Base-by-base conservation (phyloP, 345 rosid species). In the Nasturtium officinale region DNA sequence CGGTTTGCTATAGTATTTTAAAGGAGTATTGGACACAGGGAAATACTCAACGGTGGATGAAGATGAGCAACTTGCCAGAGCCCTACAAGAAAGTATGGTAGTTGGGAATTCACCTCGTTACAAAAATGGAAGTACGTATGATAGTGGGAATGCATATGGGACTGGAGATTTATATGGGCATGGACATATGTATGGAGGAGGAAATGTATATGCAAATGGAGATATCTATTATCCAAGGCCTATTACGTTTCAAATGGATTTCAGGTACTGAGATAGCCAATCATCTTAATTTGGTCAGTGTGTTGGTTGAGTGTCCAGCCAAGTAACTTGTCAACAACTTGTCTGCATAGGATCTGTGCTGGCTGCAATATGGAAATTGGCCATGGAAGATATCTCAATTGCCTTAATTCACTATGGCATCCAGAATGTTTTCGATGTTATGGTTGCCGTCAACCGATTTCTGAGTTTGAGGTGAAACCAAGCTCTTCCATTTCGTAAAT, bases 41-140 rank as follows among this genome's bases (percentile, higher is more conserved):
- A 75, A 80, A 40, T 83, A 80, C 45, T 55, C 77, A 65, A 91
- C 82, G 60, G 69, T 86, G 73, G 87, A 86, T 72, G 99, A 91
- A 77, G 97, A 95, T 81, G 99, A 91, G 73, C 93, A 80, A 63
- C 94, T 95, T 79, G 99, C 97, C 26, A 84, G 87, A 83, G 99
- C 97, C 21, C 5, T 88, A 71, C 94, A 91, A 82, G 96, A 91
- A 72, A 95, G 97, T 80, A 79, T 91, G 83, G 83, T 60, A 21
- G 75, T 84, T 53, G 90, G 85, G 71, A 77, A 89, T 78, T 83
- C 96, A 56, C 85, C 88, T 67, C 42, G 32, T 52, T 71, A 61
- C 73, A 73, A 58, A 59, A 35, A 67, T 42, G 85, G 79, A 45
- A 33, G 37, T 54, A 53, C 74, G 1, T 65, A 52, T 67, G 78